Evolutionary conservation across 345 rosid species (phyloP).

Genomic region (Pugionium cornutum): DNA sequence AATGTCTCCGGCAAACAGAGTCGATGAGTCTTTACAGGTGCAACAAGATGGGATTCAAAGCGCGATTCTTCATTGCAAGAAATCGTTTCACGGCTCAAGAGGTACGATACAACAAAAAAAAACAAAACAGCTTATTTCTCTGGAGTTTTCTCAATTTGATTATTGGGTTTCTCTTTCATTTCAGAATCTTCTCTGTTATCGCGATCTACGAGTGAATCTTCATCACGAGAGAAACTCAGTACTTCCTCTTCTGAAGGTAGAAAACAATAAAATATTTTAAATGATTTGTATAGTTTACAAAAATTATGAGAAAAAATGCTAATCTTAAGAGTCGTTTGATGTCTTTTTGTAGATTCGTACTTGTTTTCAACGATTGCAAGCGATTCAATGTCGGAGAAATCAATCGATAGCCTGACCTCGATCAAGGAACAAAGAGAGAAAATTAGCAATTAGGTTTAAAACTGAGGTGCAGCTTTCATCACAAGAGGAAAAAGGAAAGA

Average conservation of each 20-base stretch:
- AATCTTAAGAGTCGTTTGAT: too few relatives aligned
- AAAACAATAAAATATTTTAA: not conserved
- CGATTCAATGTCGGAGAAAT: constrained; percentile 43
- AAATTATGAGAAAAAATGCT: too few relatives aligned
- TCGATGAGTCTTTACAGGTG: constrained; percentile 76
- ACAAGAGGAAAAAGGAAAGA: not conserved
- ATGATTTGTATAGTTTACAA: too few relatives aligned
- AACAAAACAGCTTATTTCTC: not conserved
- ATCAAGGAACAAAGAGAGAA: constrained; percentile 38
- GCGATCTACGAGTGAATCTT: constrained; percentile 49
- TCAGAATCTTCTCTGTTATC: constrained; percentile 50
- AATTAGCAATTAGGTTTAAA: constrained; percentile 19
- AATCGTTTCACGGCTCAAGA: constrained; percentile 63
- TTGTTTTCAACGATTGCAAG: constrained; percentile 44
- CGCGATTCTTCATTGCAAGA: constrained; percentile 96
- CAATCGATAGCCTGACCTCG: constrained; percentile 30
- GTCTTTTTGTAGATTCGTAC: constrained; percentile 42
- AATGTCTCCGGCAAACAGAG: constrained; percentile 63
- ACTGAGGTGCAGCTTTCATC: too few relatives aligned
- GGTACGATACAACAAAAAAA: constrained; percentile 26
- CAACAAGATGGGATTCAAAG: constrained; percentile 94
- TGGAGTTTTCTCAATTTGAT: not conserved
- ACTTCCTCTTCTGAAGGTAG: constrained; percentile 52
- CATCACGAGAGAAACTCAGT: constrained; percentile 49
- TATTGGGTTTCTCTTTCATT: not conserved